phyloP scores from a whole-genome alignment of 148 eudicot species.

The Oxyria digyna region DNA sequence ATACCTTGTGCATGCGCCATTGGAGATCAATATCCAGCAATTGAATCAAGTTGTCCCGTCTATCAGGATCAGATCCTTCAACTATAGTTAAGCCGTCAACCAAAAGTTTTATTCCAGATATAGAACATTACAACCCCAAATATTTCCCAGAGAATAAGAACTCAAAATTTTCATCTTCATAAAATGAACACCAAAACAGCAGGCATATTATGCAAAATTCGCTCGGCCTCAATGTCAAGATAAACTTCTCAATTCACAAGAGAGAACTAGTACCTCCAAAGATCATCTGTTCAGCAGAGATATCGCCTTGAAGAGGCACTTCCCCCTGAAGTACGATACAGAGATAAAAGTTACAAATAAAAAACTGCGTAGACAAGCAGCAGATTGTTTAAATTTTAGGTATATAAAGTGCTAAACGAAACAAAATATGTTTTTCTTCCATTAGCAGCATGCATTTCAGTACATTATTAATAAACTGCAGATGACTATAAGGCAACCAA shows the following conservation, averaged over 20 bases:
- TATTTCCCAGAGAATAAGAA: not conserved
- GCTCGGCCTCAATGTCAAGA: not conserved
- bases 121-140: not conserved
- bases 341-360: slow-evolving; percentile 5
- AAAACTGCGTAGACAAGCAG: not conserved
- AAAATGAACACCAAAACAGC: not conserved
- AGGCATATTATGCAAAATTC: not conserved
- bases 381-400: not conserved
- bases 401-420: not conserved
- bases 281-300: slow-evolving; percentile 94
- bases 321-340: slow-evolving; percentile 55
- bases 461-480: not conserved
- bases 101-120: not conserved
- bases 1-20: slow-evolving; percentile 99
- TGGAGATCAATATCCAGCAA: slow-evolving; percentile 78
- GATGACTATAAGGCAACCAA: not conserved
- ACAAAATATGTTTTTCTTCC: not conserved
- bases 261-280: slow-evolving; percentile 50
- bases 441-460: not conserved
- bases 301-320: slow-evolving; percentile 91
- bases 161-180: not conserved
- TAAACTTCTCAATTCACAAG: not conserved
- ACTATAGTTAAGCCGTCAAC: slow-evolving; percentile 28
- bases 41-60: slow-evolving; percentile 76
- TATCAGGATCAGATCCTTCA: slow-evolving; percentile 75